phyloP scores from a whole-genome alignment of 2,329 filamentous ascomycete genomes.

The Pezizomycotina sp. region DNA sequence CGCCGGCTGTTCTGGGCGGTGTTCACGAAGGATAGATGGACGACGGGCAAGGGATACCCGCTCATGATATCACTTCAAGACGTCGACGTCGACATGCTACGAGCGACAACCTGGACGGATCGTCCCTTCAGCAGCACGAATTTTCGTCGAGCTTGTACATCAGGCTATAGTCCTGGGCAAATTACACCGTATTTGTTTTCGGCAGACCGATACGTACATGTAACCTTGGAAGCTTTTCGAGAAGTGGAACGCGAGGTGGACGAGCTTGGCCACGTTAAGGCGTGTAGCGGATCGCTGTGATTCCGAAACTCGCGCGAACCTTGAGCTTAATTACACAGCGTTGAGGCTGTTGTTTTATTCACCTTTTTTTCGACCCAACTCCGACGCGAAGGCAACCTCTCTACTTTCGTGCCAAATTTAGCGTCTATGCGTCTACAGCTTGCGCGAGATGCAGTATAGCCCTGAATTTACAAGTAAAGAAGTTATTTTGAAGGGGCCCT shows the following conservation, averaged over 20 bases:
- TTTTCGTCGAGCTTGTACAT: constrained; percentile 21
- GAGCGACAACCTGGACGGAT: constrained; percentile 20
- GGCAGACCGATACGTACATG: constrained; percentile 20
- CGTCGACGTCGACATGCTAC: constrained; percentile 20
- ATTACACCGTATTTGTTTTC: constrained; percentile 21
- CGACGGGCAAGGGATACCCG: constrained; percentile 23
- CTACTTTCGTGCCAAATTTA: constrained; percentile 16
- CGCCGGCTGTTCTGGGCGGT: constrained; percentile 23
- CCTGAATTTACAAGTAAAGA: constrained; percentile 21
- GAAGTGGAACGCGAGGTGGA: constrained; percentile 16
- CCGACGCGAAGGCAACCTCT: constrained; percentile 18
- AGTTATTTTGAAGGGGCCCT: constrained; percentile 20
- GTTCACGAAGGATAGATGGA: constrained; percentile 23
- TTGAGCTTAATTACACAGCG: constrained; percentile 20
- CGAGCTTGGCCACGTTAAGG: constrained; percentile 9
- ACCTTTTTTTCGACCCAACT: constrained; percentile 20
- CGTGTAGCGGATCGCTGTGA: constrained; percentile 11
- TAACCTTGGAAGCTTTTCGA: constrained; percentile 18
- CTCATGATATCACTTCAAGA: constrained; percentile 22
- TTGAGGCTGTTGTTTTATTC: constrained; percentile 21
- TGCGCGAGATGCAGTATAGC: constrained; percentile 18
- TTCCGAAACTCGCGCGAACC: constrained; percentile 15
- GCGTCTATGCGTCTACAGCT: constrained; percentile 13
- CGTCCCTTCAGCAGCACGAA: constrained; percentile 6
- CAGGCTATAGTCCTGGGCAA: constrained; percentile 19